A percentile compares a stretch with the other conserved stretches of the same genome.
These are phyloP conservation scores for Epichloe bromicola DNA, from an alignment of 2,329 filamentous ascomycete species.

Conservation along the genomic window DNA sequence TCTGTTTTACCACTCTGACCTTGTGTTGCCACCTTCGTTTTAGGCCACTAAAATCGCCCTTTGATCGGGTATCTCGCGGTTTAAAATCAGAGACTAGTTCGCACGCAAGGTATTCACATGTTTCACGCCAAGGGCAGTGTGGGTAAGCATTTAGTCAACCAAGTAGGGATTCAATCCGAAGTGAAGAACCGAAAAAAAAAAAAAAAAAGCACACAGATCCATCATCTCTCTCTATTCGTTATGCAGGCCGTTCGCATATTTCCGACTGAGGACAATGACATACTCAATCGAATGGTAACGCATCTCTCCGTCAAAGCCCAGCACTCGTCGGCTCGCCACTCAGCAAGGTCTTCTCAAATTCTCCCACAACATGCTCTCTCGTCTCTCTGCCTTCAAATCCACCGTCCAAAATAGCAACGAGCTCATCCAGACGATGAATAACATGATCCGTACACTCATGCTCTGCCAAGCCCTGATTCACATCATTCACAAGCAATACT, in stretches of 20 bases:
- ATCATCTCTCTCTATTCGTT: not conserved
- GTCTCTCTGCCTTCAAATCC: constrained; percentile 50
- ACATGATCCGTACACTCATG: constrained; percentile 69
- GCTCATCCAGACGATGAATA: constrained; percentile 59
- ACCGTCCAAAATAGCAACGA: constrained; percentile 60
- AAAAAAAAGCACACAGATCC: not conserved
- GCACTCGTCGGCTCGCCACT: constrained; percentile 2
- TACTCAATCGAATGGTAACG: not conserved
- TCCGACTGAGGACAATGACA: too few species aligned
- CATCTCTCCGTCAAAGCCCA: not conserved
- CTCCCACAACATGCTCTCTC: not conserved
- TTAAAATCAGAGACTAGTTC: not conserved
- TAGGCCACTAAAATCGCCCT: too few species aligned
- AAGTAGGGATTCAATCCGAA: not conserved
- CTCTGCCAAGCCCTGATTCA: constrained; percentile 54
- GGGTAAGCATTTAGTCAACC: not conserved
- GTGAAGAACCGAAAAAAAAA: not conserved
- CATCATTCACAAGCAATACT: constrained; percentile 75
- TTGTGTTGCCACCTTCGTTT: not conserved
- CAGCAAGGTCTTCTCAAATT: not conserved
- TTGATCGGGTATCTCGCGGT: too few species aligned
- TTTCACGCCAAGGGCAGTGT: not conserved
- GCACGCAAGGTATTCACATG: not conserved
- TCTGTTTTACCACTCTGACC: not conserved
- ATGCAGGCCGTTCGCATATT: not conserved